Evolutionary conservation across 768 basidiomycete species (phyloP), one percentile per base, ranked within the genome.

Genomic region (Gymnopilus junonius): DNA sequence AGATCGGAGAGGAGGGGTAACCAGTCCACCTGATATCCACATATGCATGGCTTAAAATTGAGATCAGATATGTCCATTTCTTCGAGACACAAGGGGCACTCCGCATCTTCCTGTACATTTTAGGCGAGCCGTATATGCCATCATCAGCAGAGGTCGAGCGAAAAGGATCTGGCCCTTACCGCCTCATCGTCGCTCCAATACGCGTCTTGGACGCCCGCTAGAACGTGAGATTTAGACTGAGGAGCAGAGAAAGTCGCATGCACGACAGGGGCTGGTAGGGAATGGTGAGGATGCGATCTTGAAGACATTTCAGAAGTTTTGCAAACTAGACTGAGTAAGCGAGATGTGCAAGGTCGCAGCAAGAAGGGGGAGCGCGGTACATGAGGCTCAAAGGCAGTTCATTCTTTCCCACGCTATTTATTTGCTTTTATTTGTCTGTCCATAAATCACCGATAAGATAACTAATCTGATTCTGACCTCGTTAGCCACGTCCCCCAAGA

Each of bases 11-110:
- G 43, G n/a, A 55, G 34, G 35, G 55, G 62, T 58, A 31, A 58
- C 42, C 61, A 42, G 59, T 55, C 56, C 69, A 92, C 97, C 86
- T 98, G 97, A 79, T 99, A 97, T 64, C 97, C 97, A 78, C 97
- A 99, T 55, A 95, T 88, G 78, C 97, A 99, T 27, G 97, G 97
- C 82, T 95, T 97, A 82, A 99, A 99, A 81, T 97, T 97, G 76
- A 98, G 87, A 85, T 99, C 97, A 54, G 95, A 95, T 69, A 98
- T 88, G 80, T 99, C 97, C 91, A 99, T 95, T 81, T 97, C 95
- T 74, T 99, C 97, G 45, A 98, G 88, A 79, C 97, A 99, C 63
- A 99, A 87, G 46, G 97, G 94, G 80, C 97, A 99, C 72, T 99
- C 97, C 65, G 93, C 92, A 73, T 98, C 95, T 75, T 99, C 97